phyloP scores from a whole-genome alignment of 2,329 filamentous ascomycete species.

The Fusarium caatingaense region DNA sequence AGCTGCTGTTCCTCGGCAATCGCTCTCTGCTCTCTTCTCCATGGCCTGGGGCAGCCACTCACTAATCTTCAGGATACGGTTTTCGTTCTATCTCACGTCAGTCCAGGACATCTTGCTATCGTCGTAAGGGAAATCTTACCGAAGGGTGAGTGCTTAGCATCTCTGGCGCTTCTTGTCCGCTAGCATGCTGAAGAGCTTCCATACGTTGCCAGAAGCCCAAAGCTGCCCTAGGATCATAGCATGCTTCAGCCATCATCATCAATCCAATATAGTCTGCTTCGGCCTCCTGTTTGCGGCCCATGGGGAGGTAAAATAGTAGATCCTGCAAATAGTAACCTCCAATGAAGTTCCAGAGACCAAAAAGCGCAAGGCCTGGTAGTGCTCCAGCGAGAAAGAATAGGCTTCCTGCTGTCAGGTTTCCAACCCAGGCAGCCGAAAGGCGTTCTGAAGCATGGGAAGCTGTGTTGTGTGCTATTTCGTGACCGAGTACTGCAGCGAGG shows the following conservation, averaged over 20 bases:
- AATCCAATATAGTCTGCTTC: conserved; percentile 86
- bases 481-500: conserved; percentile 79
- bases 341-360: conserved; percentile 56
- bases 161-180: conserved; percentile 68
- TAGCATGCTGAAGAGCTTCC: conserved; percentile 60
- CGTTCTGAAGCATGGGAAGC: conserved; percentile 76
- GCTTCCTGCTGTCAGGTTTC: conserved; percentile 63
- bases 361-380: conserved; percentile 55
- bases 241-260: conserved; percentile 85
- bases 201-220: conserved; percentile 75
- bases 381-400: conserved; percentile 61
- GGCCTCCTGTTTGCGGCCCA: conserved; percentile 76
- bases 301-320: conserved; percentile 74
- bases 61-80: conserved; percentile 72
- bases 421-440: conserved; percentile 64
- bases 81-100: conserved; percentile 60
- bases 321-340: conserved; percentile 64
- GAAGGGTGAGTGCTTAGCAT: conserved; percentile 83
- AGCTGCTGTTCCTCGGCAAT: conserved; percentile 63
- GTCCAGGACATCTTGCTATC: background rate
- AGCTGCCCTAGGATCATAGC: conserved; percentile 77
- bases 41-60: conserved; percentile 71
- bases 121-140: conserved; percentile 55
- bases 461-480: conserved; percentile 83
- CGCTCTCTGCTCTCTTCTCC: conserved; percentile 64